phyloP scores from a whole-genome alignment of 1,284 basidiomycete genomes.

The Trichosporon asahii region DNA sequence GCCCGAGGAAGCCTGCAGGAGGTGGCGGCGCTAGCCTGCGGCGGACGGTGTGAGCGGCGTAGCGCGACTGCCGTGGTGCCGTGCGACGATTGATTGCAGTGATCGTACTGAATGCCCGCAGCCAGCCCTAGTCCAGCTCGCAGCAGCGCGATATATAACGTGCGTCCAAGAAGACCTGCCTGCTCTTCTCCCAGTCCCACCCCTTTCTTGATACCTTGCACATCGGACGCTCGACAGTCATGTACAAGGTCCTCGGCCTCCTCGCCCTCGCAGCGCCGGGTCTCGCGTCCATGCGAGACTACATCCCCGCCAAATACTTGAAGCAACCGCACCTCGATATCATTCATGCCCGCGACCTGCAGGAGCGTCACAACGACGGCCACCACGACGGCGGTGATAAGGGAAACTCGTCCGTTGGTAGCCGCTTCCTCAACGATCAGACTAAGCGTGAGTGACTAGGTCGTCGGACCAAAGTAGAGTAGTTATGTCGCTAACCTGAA shows the following conservation, averaged over 20 bases:
- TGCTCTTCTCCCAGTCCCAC: neutral
- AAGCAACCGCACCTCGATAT: neutral
- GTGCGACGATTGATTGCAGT: neutral
- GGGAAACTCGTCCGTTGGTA: neutral
- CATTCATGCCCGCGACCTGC: neutral
- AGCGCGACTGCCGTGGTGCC: neutral
- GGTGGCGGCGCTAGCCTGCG: neutral
- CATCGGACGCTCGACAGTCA: neutral
- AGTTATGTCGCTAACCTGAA: neutral
- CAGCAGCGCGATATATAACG: neutral
- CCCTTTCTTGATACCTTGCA: neutral
- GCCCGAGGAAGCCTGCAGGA: neutral
- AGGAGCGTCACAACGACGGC: neutral
- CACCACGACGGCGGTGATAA: neutral
- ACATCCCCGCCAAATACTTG: neutral
- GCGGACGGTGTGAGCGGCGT: neutral
- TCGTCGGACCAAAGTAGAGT: too few relatives aligned
- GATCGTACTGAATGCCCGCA: neutral
- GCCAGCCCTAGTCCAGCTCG: neutral
- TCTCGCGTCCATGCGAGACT: neutral
- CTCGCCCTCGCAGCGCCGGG: neutral
- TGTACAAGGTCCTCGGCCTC: neutral
- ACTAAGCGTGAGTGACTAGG: constrained; percentile 5
- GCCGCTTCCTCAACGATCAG: constrained; percentile 11
- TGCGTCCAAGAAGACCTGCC: neutral